Evolutionary conservation across 2,329 filamentous ascomycete species (phyloP).

Genomic region (Aspergillus vadensis): DNA sequence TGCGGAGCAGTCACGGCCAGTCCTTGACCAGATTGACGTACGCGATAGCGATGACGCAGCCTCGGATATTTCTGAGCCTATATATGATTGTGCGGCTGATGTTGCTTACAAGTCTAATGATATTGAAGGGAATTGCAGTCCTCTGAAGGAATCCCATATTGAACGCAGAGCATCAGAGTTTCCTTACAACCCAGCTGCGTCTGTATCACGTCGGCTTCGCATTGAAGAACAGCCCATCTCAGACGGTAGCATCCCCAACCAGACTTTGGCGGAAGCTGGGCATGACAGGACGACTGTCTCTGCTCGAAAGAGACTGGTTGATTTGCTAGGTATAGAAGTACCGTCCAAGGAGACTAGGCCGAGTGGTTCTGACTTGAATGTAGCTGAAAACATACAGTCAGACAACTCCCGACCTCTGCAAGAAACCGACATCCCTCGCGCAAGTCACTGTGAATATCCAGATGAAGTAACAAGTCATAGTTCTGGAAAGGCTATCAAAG

Average conservation of each 20-base stretch:
- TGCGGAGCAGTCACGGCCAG: background rate
- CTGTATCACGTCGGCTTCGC: background rate
- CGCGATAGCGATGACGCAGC: background rate
- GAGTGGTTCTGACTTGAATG: background rate
- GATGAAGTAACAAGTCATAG: background rate
- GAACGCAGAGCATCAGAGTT: background rate
- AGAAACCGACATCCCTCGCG: background rate
- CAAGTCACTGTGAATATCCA: background rate
- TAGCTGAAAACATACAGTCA: background rate
- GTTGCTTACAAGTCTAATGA: background rate
- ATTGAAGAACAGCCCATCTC: background rate
- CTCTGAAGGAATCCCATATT: background rate
- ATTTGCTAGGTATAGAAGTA: constrained; percentile 31
- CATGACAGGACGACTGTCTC: constrained; percentile 6
- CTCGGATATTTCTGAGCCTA: background rate
- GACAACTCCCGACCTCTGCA: background rate
- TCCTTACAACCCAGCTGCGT: background rate
- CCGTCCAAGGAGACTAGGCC: background rate
- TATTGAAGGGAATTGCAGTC: background rate
- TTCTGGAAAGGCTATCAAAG: constrained; percentile 11
- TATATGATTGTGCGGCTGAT: background rate
- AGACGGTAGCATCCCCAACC: background rate
- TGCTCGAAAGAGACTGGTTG: constrained; percentile 38
- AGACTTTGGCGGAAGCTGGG: background rate
- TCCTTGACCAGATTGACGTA: background rate